Base-by-base conservation (phyloP, 2,329 filamentous ascomycete species). In the Biscogniauxia marginata region DNA sequence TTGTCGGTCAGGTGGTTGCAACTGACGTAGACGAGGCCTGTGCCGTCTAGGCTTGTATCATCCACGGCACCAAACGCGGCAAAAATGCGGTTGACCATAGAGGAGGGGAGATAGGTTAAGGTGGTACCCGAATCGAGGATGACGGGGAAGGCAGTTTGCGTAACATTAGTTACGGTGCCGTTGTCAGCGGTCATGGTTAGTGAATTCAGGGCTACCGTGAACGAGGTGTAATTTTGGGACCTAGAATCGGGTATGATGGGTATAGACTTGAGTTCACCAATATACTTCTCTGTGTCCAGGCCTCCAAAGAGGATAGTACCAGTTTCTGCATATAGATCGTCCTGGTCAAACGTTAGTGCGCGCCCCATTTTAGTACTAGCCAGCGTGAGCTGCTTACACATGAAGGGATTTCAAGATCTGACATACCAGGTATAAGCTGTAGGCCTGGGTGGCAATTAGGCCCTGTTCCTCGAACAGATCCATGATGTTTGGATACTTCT, bases 271-370 rank as follows among this genome's bases (percentile, higher is more conserved):
- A 90, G 77, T 11, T 74, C 63, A 53, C 86, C 86, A 3, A 78
- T 75, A 73, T 83, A 90, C 71, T 89, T 89, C 57, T 79, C 79
- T 1, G 80, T 86, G 73, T 90, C 86, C 54, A 90, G 79, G 49
- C 87, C 87, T 55, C 87, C 87, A 62, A 90, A 90, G 13, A 90
- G 75, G 59, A 90, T 84, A 59, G 77, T 83, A 45, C 87, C 87
- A 0, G 79, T 81, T 21, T 78, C 79, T 4, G 84, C 79, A 52
- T 83, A 78, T 30, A 76, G 67, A 66, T 81, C 76, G 62, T 80
- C 77, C 53, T 77, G 51, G 24, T 22, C 46, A 71, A 73, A 63
- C 70, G 48, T 71, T 65, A 56, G 71, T 71, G 24, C 43, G 30
- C 8, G 9, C 24, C 16, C 30, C 25, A 5, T 23, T 20, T 46